phyloP scores from a whole-genome alignment of 805 yeast genomes.

The Dipodascus albidus region DNA sequence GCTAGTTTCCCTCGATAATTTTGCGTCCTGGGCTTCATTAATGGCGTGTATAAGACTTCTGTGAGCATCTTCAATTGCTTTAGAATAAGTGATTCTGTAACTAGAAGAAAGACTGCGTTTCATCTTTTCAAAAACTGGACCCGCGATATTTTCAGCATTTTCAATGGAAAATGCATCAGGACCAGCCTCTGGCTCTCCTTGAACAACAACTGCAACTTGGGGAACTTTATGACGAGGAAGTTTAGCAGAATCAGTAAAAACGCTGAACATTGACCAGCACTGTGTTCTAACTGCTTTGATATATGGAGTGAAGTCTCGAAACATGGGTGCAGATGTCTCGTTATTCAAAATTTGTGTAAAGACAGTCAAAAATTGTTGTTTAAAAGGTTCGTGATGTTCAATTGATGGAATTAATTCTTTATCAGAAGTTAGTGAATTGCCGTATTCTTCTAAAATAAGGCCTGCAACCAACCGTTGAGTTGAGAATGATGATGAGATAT shows the following conservation, averaged over 20 bases:
- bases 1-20: constrained; percentile 33
- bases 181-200: constrained; percentile 91
- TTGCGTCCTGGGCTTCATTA: constrained; percentile 50
- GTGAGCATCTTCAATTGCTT: constrained; percentile 68
- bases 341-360: constrained; percentile 10
- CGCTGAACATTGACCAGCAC: constrained; percentile 69
- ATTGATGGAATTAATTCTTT: neutral
- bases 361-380: constrained; percentile 8
- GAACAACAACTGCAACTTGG: constrained; percentile 76
- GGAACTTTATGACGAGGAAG: constrained; percentile 63
- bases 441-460: constrained; percentile 56
- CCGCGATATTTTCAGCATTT: constrained; percentile 59
- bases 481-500: constrained; percentile 52
- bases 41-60: constrained; percentile 56
- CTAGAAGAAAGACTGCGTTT: constrained; percentile 53
- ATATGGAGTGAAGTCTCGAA: constrained; percentile 78
- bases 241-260: constrained; percentile 69
- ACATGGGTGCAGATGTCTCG: constrained; percentile 33
- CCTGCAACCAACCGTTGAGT: constrained; percentile 71
- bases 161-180: constrained; percentile 81
- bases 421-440: constrained; percentile 9
- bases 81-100: constrained; percentile 56
- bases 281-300: constrained; percentile 77
- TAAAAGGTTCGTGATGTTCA: constrained; percentile 6
- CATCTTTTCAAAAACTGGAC: constrained; percentile 55